phyloP scores from a whole-genome alignment of 192 early-diverging fungal species.

The Martensiomyces pterosporus region DNA sequence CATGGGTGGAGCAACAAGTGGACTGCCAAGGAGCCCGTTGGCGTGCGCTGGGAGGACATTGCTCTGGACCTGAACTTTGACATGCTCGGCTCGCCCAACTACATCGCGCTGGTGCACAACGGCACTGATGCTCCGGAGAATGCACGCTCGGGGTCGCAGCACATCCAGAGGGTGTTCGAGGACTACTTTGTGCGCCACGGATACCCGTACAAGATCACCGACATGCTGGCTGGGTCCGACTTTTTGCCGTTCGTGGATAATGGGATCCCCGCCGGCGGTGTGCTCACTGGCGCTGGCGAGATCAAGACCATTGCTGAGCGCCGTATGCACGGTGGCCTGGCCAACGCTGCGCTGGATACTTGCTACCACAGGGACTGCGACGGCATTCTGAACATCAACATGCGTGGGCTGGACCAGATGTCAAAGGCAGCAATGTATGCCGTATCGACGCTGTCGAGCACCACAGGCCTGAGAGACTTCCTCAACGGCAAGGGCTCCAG shows the following conservation, averaged over 20 bases:
- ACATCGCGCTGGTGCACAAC: slow-evolving; percentile 59
- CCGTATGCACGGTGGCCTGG: slow-evolving; percentile 57
- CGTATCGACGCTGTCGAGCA: slow-evolving; percentile 19
- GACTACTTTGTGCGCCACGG: slow-evolving; percentile 51
- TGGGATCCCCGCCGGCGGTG: slow-evolving; percentile 60
- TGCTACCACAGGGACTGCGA: slow-evolving; percentile 72
- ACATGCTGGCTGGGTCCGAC: slow-evolving; percentile 61
- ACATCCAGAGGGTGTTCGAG: slow-evolving; percentile 58
- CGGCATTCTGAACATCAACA: slow-evolving; percentile 59
- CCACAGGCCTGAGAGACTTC: slow-evolving; percentile 13
- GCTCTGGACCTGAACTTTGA: slow-evolving; percentile 68
- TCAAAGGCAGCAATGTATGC: slow-evolving; percentile 51
- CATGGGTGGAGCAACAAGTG: slow-evolving; percentile 40
- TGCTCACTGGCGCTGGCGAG: slow-evolving; percentile 60
- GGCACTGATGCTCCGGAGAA: slow-evolving; percentile 56
- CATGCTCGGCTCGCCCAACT: slow-evolving; percentile 72
- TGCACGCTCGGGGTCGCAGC: slow-evolving; percentile 49
- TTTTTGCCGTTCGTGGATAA: slow-evolving; percentile 66
- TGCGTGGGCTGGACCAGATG: slow-evolving; percentile 52
- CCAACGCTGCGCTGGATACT: slow-evolving; percentile 59
- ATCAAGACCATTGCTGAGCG: slow-evolving; percentile 56
- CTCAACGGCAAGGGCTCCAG: slow-evolving; percentile 2
- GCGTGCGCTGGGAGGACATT: slow-evolving; percentile 43
- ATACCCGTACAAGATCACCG: slow-evolving; percentile 51
- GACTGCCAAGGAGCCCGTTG: slow-evolving; percentile 29